Evolutionary conservation across 371 early-diverging fungal species (phyloP).

Genomic region (Enteropsectra breve): DNA sequence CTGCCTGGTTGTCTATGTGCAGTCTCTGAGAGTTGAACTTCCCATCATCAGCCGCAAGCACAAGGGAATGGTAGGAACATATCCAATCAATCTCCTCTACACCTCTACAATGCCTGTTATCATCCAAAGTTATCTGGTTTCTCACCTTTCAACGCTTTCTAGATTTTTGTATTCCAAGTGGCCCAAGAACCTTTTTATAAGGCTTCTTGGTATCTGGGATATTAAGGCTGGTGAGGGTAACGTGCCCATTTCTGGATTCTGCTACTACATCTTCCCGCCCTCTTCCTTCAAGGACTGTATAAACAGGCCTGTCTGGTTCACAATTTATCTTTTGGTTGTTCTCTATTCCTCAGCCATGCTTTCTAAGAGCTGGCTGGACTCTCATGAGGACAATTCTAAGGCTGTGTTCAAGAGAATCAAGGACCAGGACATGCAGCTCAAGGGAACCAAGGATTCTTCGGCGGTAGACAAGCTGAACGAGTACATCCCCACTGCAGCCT

Average conservation of each 20-base stretch:
- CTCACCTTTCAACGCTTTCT: conserved; percentile 84
- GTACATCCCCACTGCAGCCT: conserved; percentile 81
- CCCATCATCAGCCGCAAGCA: conserved; percentile 86
- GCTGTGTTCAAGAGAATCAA: conserved; percentile 90
- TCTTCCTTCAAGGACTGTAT: conserved; percentile 70
- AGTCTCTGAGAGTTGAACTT: conserved; percentile 95
- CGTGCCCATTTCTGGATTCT: conserved; percentile 78
- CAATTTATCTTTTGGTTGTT: conserved; percentile 80
- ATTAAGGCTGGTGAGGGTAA: conserved; percentile 66
- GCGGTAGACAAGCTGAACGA: conserved; percentile 93
- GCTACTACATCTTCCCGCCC: conserved; percentile 93
- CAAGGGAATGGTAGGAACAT: conserved; percentile 86
- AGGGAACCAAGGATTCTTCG: conserved; percentile 78
- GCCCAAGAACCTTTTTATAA: conserved; percentile 80
- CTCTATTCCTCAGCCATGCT: conserved; percentile 81
- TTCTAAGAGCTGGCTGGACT: conserved; percentile 94
- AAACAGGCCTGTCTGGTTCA: conserved; percentile 76
- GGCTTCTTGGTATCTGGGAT: conserved; percentile 90
- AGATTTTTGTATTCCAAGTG: conserved; percentile 84
- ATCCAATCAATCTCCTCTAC: conserved; percentile 97
- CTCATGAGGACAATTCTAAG: conserved; percentile 85
- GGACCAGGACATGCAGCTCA: conserved; percentile 86
- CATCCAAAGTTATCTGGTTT: conserved; percentile 87
- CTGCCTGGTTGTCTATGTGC: conserved; percentile 88
- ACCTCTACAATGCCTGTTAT: conserved; percentile 99